Percentiles rank a stretch among this genome's conserved stretches.
These are phyloP conservation scores for Nicotiana noctiflora DNA, from an alignment of 257 asterid species.

Conservation along the genomic window DNA sequence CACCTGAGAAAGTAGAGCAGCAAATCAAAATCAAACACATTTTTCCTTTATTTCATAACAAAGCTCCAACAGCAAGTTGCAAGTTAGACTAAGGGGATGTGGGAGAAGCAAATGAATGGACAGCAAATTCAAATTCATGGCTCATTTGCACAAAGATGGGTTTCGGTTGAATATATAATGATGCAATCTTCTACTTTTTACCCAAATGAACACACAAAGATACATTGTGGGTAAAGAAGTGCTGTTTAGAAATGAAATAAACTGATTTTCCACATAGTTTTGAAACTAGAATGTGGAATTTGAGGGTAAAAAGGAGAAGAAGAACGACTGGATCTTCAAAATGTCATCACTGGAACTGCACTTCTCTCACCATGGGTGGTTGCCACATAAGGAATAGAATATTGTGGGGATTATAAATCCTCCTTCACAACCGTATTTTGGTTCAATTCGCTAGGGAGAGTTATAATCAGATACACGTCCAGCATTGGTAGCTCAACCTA, in stretches of 20 bases:
- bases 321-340: background rate
- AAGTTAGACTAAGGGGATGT: background rate
- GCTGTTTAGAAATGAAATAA: background rate
- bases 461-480: background rate
- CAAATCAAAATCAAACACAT: background rate
- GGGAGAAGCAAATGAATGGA: background rate
- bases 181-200: background rate
- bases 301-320: background rate
- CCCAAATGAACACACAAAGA: background rate
- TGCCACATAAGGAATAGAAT: background rate
- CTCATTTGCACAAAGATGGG: background rate
- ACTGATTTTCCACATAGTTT: background rate
- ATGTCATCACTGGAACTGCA: background rate
- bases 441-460: background rate
- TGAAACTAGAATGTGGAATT: background rate
- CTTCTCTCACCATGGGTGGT: background rate
- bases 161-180: background rate
- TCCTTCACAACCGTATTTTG: background rate
- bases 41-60: background rate
- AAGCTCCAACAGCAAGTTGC: background rate
- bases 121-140: background rate
- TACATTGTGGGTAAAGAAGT: background rate
- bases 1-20: slow-evolving; percentile 1
- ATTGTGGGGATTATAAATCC: background rate
- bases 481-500: background rate